Evolutionary conservation across 2,329 filamentous ascomycete genomes (phyloP).

Genomic region (Trichocomaceae sp.): DNA sequence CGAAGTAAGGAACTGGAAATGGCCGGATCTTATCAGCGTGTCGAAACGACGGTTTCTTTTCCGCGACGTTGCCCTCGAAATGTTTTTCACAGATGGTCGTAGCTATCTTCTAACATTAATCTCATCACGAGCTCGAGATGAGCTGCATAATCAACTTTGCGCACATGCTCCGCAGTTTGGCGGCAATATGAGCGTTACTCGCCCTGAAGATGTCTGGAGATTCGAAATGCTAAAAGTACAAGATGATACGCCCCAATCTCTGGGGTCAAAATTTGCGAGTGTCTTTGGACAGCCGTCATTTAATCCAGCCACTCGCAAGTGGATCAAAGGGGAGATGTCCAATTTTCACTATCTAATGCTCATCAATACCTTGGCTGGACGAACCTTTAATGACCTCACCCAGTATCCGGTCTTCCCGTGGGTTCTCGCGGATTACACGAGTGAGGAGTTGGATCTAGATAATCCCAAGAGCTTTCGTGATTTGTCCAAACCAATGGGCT

Average conservation of each 20-base stretch:
- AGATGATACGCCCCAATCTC: constrained; percentile 56
- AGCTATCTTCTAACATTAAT: constrained; percentile 89
- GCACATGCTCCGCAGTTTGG: constrained; percentile 74
- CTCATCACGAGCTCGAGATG: constrained; percentile 66
- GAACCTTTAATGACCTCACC: constrained; percentile 95
- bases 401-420: constrained; percentile 98
- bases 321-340: constrained; percentile 90
- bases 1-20: constrained; percentile 84
- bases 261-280: constrained; percentile 84
- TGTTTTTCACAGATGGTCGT: constrained; percentile 94
- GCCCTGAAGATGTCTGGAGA: constrained; percentile 85
- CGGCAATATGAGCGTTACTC: constrained; percentile 60
- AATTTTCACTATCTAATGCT: constrained; percentile 99
- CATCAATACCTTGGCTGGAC: constrained; percentile 91
- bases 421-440: constrained; percentile 93
- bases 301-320: constrained; percentile 79
- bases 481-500: constrained; percentile 92
- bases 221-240: constrained; percentile 72
- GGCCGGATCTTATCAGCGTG: constrained; percentile 88
- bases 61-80: constrained; percentile 89
- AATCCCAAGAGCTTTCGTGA: constrained; percentile 84
- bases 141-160: constrained; percentile 69
- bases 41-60: constrained; percentile 94
- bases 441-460: constrained; percentile 79
- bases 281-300: constrained; percentile 80